Percentiles rank a stretch among this genome's conserved stretches.
phyloP scores from a whole-genome alignment of 23 red algal species.

The Gracilaria domingensis region DNA sequence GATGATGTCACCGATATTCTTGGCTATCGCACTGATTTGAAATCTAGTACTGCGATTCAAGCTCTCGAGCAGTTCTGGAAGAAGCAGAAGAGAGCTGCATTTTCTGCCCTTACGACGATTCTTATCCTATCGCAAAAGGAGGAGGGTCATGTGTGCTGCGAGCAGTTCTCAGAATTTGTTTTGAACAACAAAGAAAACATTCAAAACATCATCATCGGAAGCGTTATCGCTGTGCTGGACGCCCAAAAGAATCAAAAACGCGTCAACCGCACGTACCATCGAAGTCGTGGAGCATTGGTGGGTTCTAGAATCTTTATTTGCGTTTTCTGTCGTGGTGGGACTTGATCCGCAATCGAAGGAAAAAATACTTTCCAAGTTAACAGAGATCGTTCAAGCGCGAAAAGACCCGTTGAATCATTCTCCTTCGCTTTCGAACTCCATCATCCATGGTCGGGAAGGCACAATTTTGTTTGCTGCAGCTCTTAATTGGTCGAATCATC shows the following conservation, averaged over 20 bases:
- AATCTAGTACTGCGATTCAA: conserved; percentile 7
- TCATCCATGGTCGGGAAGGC: conserved; percentile 32
- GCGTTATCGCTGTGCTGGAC: conserved; percentile 11
- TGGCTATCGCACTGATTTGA: conserved; percentile 11
- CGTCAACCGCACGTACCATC: neutral
- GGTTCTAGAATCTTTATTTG: conserved; percentile 57
- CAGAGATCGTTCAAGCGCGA: conserved; percentile 2
- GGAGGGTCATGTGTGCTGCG: conserved; percentile 20
- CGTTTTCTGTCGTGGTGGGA: conserved; percentile 8
- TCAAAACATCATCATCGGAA: conserved; percentile 14
- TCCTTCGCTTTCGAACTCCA: conserved; percentile 2
- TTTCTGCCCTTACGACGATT: conserved; percentile 47
- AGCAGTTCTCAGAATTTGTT: conserved; percentile 31
- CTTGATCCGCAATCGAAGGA: neutral
- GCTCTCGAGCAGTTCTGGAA: conserved; percentile 51
- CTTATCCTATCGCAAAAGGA: conserved; percentile 13
- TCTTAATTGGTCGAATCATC: conserved; percentile 37
- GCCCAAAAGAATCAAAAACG: conserved; percentile 4
- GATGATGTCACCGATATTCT: conserved; percentile 52
- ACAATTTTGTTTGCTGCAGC: conserved; percentile 57
- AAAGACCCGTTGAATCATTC: conserved; percentile 12
- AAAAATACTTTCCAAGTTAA: conserved; percentile 26
- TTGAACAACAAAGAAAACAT: neutral
- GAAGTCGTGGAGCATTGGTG: neutral
- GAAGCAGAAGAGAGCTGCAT: conserved; percentile 37